Base-by-base conservation (phyloP, 2,329 filamentous ascomycete genomes). In the Stachybotrys elegans region DNA sequence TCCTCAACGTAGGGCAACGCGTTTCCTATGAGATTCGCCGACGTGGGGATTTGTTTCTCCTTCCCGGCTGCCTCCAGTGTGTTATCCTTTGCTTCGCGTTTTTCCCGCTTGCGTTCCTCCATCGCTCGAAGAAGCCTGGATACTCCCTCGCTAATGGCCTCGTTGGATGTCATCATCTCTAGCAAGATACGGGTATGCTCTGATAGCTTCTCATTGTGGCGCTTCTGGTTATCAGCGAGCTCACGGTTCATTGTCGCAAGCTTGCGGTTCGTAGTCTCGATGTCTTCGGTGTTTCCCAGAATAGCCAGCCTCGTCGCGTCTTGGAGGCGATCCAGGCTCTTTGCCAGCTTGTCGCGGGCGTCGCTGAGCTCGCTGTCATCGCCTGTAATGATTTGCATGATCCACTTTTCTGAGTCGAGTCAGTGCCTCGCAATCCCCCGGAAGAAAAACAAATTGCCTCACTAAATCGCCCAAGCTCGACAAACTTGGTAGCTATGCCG, bases 231-330 rank as follows among this genome's bases (percentile, higher is more conserved):
- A 7, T 51, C 40, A 5, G 52, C 40, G 2, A 63, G 51, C 21
- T 63, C 55, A 0, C 22, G 31, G 4, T 45, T 52, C 57, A 62
- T 59, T n/a, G n/a, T n/a, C n/a, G 52, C 40, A 2, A 63, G 51
- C 21, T 63, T 54, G 0, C 22, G 31, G 4, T 45, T 52, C 57
- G 62, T 59, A 4, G 48, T 55, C 20, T 56, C 51, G 4, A 53
- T 45, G 16, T 63, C 61, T 35, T 65, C 58, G 0, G 58, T 64
- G 38, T 64, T 61, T 0, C 55, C 58, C 0, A 63, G 50, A 19
- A 62, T 65, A 4, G 61, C 60, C 29, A 62, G 58, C 31, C 63
- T 57, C 0, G 61, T 63, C 0, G 63, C 60, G 9, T 57, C 52
- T 29, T 62, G 57, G 0, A 66, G 54, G n/a, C 52, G 50, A 0